Percentiles rank a stretch among this genome's conserved stretches.
Conservation (phyloP, 2,329 filamentous ascomycete species). For the Cercospora sp. region DNA sequence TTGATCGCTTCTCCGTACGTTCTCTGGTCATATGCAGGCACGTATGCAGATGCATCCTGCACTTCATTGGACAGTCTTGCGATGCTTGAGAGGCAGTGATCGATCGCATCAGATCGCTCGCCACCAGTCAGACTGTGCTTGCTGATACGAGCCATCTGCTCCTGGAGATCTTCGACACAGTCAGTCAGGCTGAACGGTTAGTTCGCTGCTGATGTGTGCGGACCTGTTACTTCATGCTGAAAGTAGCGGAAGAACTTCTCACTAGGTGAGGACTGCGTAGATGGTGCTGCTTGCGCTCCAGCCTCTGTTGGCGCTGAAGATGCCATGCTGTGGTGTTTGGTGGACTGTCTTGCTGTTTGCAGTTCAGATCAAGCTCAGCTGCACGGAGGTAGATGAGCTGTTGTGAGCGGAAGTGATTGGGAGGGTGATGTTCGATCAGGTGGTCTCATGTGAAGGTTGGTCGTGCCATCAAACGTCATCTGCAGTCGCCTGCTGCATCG, state of each 20-base stretch:
- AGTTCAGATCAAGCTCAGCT: background rate
- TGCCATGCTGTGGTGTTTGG: constrained; percentile 14
- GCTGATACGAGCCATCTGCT: constrained; percentile 69
- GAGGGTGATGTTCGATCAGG: background rate
- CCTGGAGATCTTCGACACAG: constrained; percentile 65
- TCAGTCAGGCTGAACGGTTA: constrained; percentile 10
- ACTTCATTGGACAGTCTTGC: constrained; percentile 80
- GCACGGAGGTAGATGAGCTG: background rate
- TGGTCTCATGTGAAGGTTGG: background rate
- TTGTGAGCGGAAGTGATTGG: background rate
- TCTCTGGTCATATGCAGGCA: constrained; percentile 87
- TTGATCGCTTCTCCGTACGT: constrained; percentile 85
- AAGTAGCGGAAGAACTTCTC: constrained; percentile 86
- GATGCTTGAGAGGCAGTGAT: constrained; percentile 77
- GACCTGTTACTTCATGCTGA: constrained; percentile 71
- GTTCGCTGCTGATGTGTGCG: constrained; percentile 17
- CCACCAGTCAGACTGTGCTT: constrained; percentile 64
- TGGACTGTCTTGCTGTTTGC: background rate
- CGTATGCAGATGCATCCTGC: constrained; percentile 75
- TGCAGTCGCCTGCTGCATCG: background rate
- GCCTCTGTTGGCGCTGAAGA: constrained; percentile 9
- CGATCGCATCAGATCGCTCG: constrained; percentile 77
- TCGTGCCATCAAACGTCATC: background rate
- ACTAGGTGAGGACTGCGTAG: constrained; percentile 52
- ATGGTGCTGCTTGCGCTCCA: constrained; percentile 6